These are phyloP conservation scores for Marasmius tenuissimus DNA, from an alignment of 1,284 basidiomycete genomes.

Conservation along the genomic window DNA sequence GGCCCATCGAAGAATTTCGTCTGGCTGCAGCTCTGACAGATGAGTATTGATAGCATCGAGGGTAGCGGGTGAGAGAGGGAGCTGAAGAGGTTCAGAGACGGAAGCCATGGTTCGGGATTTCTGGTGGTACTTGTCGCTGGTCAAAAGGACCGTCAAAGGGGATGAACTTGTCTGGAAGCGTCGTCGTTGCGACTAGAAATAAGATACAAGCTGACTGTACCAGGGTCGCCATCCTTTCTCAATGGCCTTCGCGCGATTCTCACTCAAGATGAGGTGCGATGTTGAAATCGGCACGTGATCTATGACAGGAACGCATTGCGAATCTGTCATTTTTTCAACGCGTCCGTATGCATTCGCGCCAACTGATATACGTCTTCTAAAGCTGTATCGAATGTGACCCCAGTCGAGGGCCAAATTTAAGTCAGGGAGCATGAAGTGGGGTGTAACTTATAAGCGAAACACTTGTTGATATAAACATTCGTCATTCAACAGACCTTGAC, in stretches of 20 bases:
- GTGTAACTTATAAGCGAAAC: too few species aligned
- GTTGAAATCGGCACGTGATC: not conserved
- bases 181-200: not conserved
- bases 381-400: too few species aligned
- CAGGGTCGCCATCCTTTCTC: not conserved
- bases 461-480: too few species aligned
- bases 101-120: not conserved
- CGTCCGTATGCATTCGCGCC: too few species aligned
- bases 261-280: not conserved
- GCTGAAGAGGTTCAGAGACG: constrained; percentile 47
- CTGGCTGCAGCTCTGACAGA: constrained; percentile 70
- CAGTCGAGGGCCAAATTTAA: too few species aligned
- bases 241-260: not conserved
- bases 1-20: constrained; percentile 85
- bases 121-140: not conserved
- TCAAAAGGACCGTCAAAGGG: not conserved
- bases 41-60: constrained; percentile 73
- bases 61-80: constrained; percentile 66
- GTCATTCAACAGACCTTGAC: too few species aligned
- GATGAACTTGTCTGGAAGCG: not conserved
- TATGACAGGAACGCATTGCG: not conserved
- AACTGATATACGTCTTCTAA: too few species aligned
- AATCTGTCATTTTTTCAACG: not conserved
- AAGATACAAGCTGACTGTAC: too few species aligned
- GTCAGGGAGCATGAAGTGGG: too few species aligned